Evolutionary conservation across 2,329 filamentous ascomycete genomes (phyloP), one percentile per base, ranked within the genome.

Genomic region (Ceratocystis colombiana): DNA sequence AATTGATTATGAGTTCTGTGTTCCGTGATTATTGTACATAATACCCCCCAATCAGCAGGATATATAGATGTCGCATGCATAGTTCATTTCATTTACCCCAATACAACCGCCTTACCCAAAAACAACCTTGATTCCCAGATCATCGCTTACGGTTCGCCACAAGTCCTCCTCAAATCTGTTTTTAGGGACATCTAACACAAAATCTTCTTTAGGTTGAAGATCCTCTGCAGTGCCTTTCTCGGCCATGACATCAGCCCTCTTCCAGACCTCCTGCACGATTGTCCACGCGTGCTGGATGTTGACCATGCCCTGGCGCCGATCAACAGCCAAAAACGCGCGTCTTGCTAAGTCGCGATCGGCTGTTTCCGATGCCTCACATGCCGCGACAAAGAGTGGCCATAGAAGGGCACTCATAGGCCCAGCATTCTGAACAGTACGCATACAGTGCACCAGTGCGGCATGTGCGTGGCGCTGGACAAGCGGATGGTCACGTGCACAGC

Each of bases 301-400:
- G 20, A 79, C 79, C 84, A 87, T 87, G 22, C 84, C 84, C 72
- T 87, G 85, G 20, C 83, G 75, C 64, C 75, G 77, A 67, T 82
- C 79, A 7, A 85, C 77, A 4, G 79, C 80, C 3, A 73, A 72
- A 70, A 87, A 86, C 0, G 81, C 76, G 65, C 76, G 75, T 30
- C 76, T 73, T 3, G 84, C 82, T 20, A 83, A 73, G 5, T 75
- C 76, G 17, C 84, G 75, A 71, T 87, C 84, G 7, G 74, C 75
- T 1, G 72, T 70, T 17, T 72, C 76, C 7, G 77, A 74, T 0
- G 84, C 84, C 72, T 87, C 84, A 71, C 84, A 86, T 1, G 82
- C 79, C 1, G 83, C 81, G 8, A 84, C 83, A 70, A 87, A 87
- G 2, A 96, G 75, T 0, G 84, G 84, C 83, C 84, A 87, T 1